Evolutionary conservation across 2,329 filamentous ascomycete species (phyloP), one percentile per base, ranked within the genome.

Genomic region (Grosmannia serpens): DNA sequence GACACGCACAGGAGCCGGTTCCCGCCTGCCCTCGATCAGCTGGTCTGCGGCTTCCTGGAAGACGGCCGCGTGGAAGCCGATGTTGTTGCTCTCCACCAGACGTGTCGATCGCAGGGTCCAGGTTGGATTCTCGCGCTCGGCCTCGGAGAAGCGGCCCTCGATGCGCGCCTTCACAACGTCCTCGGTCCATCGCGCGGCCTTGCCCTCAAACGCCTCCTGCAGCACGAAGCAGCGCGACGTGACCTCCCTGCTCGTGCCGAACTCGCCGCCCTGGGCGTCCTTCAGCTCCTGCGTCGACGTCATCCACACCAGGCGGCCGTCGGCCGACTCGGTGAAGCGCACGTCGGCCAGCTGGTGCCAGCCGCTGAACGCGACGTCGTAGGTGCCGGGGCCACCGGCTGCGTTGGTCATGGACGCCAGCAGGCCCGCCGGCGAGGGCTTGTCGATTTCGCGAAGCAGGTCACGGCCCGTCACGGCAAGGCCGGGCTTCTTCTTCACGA

Each of bases 111-210:
- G 83, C 35, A 95, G 80, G 35, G 88, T 88, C 91, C 90, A 96
- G 65, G 81, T 84, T 20, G 85, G 79, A 60, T 86, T 82, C 69
- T 96, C 90, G 60, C 91, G 83, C 73, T 96, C 89, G n/a, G 76
- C 70, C 68, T 96, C 91, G 0, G 88, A 75, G 66, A 95, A 96
- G 13, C 91, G 83, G 7, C 85, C 87, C 71, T 96, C 92, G 17
- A 96, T 84, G 63, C 86, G 84, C 10, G 91, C 91, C 72, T 92
- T 95, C 53, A 85, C 83, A 15, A 96, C 78, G 63, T 97, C 94
- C 71, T 97, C 92, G 31, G 84, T 84, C 71, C 89, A 85, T 61
- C 86, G 88, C 22, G 78, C 75, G 1, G 87, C 89, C 69, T 86
- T 91, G 29, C 85, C 85, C 67, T 95, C 88, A 65, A 92, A 92